Conservation (phyloP, 192 early-diverging fungal species). For the Backusella psychrophila region DNA sequence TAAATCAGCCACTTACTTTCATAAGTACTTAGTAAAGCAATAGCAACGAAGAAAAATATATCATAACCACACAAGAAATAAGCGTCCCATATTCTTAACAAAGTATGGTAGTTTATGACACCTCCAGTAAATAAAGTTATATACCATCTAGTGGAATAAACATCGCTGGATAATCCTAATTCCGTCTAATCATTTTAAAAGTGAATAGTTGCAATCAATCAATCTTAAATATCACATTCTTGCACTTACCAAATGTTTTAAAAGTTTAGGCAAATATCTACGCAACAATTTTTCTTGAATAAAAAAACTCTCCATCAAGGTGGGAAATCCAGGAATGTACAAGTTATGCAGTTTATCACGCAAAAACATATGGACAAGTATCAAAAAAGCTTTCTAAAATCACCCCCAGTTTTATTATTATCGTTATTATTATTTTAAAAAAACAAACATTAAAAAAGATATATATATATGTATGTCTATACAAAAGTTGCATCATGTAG, state of each 20-base stretch:
- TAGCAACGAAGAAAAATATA: slow-evolving; percentile 49
- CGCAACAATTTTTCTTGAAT: slow-evolving; percentile 52
- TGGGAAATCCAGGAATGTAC: slow-evolving; percentile 54
- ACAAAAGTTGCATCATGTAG: not conserved
- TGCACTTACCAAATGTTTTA: slow-evolving; percentile 42
- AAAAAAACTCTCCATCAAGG: slow-evolving; percentile 52
- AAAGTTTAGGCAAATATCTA: slow-evolving; percentile 44
- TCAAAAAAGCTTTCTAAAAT: slow-evolving; percentile 48
- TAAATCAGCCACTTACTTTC: slow-evolving; percentile 37
- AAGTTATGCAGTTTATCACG: slow-evolving; percentile 49
- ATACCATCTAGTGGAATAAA: slow-evolving; percentile 60
- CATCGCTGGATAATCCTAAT: slow-evolving; percentile 43
- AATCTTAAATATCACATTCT: not conserved
- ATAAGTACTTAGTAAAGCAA: slow-evolving; percentile 44
- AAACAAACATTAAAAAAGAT: not conserved
- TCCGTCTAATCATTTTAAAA: slow-evolving; percentile 29
- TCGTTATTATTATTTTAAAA: not conserved
- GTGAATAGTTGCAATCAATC: not conserved
- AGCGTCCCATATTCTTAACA: slow-evolving; percentile 57
- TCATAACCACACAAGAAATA: slow-evolving; percentile 52
- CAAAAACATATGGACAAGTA: slow-evolving; percentile 49
- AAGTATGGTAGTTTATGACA: slow-evolving; percentile 47
- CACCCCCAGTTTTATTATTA: not conserved
- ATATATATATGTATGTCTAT: not conserved
- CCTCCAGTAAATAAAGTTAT: slow-evolving; percentile 57